Evolutionary conservation across 225 moss, liverwort and hornwort species (phyloP).

Genomic region (Pleurozium schreberi): DNA sequence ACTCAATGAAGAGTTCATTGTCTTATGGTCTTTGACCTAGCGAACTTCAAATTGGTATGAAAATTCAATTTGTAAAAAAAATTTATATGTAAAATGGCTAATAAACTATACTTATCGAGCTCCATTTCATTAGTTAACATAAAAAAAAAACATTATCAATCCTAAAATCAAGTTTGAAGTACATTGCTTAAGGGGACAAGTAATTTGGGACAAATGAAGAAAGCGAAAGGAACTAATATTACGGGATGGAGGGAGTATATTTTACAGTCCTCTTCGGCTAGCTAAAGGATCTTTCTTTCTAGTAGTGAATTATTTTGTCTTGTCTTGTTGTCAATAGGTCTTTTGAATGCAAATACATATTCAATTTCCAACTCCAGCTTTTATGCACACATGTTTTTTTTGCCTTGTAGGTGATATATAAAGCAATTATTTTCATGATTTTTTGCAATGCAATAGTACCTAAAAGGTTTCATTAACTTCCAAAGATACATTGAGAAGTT

Average conservation of each 20-base stretch:
- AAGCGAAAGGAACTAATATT: not conserved
- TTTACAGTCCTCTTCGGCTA: not conserved
- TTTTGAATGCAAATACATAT: not conserved
- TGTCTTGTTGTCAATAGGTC: not conserved
- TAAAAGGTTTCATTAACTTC: not conserved
- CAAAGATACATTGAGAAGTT: not conserved
- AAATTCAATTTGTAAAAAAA: not conserved
- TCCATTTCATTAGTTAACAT: not conserved
- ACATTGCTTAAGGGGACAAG: not conserved
- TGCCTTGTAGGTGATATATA: not conserved
- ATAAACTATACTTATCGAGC: not conserved
- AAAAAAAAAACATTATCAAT: not conserved
- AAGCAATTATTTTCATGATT: not conserved
- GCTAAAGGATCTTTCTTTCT: not conserved
- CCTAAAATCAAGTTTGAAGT: accelerated
- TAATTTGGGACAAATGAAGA: not conserved
- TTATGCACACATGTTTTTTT: not conserved
- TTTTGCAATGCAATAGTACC: not conserved
- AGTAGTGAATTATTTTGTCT: not conserved
- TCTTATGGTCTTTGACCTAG: not conserved
- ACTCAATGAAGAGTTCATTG: not conserved
- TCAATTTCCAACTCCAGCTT: not conserved
- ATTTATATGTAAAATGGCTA: not conserved
- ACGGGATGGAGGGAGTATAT: accelerated
- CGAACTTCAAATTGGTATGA: not conserved